Evolutionary conservation across 768 basidiomycete species (phyloP), one percentile per base, ranked within the genome.

Genomic region (Clitopilus passeckerianus): DNA sequence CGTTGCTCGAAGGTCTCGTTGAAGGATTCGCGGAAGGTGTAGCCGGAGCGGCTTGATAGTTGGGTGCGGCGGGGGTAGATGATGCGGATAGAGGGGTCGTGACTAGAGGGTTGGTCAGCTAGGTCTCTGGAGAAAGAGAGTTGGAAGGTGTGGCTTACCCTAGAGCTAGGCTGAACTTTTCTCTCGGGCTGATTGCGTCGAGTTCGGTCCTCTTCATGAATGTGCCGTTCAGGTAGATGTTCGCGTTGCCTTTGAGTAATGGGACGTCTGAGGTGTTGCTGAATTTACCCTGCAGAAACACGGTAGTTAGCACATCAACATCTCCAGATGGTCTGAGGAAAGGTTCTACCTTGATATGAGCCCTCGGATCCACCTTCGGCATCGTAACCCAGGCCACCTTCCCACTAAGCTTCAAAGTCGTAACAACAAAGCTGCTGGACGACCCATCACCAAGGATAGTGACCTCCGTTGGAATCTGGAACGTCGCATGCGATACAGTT

Each of bases 181-280:
- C 78, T 35, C 72, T 66, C 0, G 78, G 75, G 34, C 72, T 72
- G 9, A 75, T 75, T 0, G 61, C 55, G 2, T 73, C 71, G 6
- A 80, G 59, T n/a, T 55, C 54, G 0, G 74, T 72, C 8, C 69
- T 65, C 18, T 76, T 71, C 7, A 74, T 76, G 64, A 77, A 78
- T 59, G 72, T 75, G 7, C 77, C 76, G 57, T 79, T 74, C 1
- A 79, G 74, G 57, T 75, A 77, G 27, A 78, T 67, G 54, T 70
- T 77, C 0, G 73, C 74, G 0, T 57, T 62, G 0, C 78, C 78
- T 1, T 58, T 61, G 14, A 78, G 63, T 7, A 79, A 64, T 0
- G 74, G 70, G 53, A 73, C 77, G 35, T 77, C 72, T 0, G 76
- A 77, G 1, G 69, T 67, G 59, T 79, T 79, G 56, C 67, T 70